Percentiles rank a stretch among this genome's conserved stretches.
Evolutionary conservation across 805 yeast species (phyloP).

Genomic region (Dipodascus albidus): DNA sequence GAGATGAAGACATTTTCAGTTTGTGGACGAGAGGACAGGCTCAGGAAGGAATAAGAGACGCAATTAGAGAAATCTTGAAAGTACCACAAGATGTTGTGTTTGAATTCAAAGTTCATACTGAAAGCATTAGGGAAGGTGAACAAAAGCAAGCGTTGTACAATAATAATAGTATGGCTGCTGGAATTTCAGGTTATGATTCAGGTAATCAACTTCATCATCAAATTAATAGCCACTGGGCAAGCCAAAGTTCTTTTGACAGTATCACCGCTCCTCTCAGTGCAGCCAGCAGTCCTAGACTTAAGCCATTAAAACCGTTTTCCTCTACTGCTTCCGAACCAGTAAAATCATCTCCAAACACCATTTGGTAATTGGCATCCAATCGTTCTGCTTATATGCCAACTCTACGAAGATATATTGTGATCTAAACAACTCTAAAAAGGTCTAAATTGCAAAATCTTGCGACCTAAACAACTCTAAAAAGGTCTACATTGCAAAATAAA

Average conservation of each 20-base stretch:
- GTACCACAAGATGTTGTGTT: constrained; percentile 10
- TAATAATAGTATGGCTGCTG: not conserved
- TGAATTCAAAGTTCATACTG: constrained; percentile 24
- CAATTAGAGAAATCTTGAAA: constrained; percentile 11
- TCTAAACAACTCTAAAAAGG: too few species aligned
- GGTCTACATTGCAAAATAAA: too few species aligned
- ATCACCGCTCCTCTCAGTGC: not conserved
- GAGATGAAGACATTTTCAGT: constrained; percentile 46
- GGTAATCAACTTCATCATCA: not conserved
- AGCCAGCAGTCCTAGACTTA: not conserved
- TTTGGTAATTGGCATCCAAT: too few species aligned
- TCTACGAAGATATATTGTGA: too few species aligned
- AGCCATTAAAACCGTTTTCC: not conserved
- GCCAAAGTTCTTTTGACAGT: not conserved
- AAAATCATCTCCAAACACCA: not conserved
- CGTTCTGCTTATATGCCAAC: too few species aligned
- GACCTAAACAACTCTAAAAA: too few species aligned
- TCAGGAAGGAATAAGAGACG: constrained; percentile 20
- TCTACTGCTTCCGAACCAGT: not conserved
- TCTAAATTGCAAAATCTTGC: too few species aligned
- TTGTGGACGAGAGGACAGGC: constrained; percentile 39
- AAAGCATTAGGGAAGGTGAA: constrained; percentile 19
- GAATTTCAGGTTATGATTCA: not conserved
- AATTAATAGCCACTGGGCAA: not conserved
- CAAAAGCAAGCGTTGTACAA: constrained; percentile 1